Evolutionary conservation across 805 yeast genomes (phyloP).

Genomic region (Yamadazyma akitaensis): DNA sequence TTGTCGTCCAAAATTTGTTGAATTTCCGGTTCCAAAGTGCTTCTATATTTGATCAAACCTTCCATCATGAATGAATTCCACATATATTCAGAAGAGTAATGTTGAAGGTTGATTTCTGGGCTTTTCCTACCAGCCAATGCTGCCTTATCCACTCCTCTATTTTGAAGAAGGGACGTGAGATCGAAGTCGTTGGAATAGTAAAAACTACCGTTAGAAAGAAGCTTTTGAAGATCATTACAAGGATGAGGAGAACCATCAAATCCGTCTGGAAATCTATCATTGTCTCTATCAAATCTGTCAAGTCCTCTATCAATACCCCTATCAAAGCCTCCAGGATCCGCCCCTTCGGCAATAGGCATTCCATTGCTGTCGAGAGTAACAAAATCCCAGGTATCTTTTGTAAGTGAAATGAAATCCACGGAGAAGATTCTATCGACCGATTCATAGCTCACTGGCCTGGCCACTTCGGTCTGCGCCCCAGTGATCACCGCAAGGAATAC

Average conservation of each 20-base stretch:
- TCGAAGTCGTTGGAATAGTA: slow-evolving; percentile 92
- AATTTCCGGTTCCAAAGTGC: slow-evolving; percentile 60
- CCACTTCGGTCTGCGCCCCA: slow-evolving; percentile 65
- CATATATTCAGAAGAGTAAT: slow-evolving; percentile 85
- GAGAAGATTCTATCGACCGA: slow-evolving; percentile 73
- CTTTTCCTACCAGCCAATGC: neutral
- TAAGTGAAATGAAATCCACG: slow-evolving; percentile 85
- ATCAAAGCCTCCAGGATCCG: slow-evolving; percentile 12
- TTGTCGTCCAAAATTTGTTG: slow-evolving; percentile 65
- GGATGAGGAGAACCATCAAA: slow-evolving; percentile 55
- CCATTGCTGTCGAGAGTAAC: slow-evolving; percentile 68
- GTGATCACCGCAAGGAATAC: slow-evolving; percentile 78
- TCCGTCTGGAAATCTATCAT: slow-evolving; percentile 10
- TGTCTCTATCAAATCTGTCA: slow-evolving; percentile 13
- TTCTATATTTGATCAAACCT: slow-evolving; percentile 71
- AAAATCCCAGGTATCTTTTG: slow-evolving; percentile 75
- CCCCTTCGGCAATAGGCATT: slow-evolving; percentile 40
- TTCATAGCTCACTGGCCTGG: slow-evolving; percentile 77
- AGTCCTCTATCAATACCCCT: slow-evolving; percentile 12
- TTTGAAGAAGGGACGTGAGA: slow-evolving; percentile 80
- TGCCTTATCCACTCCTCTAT: slow-evolving; percentile 54
- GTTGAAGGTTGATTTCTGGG: slow-evolving; percentile 17
- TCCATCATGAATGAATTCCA: slow-evolving; percentile 94
- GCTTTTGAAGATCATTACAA: slow-evolving; percentile 72
- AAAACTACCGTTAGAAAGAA: slow-evolving; percentile 83